These are phyloP conservation scores for Xylaria arbuscula DNA, from an alignment of 2,329 filamentous ascomycete species.

Conservation along the genomic window DNA sequence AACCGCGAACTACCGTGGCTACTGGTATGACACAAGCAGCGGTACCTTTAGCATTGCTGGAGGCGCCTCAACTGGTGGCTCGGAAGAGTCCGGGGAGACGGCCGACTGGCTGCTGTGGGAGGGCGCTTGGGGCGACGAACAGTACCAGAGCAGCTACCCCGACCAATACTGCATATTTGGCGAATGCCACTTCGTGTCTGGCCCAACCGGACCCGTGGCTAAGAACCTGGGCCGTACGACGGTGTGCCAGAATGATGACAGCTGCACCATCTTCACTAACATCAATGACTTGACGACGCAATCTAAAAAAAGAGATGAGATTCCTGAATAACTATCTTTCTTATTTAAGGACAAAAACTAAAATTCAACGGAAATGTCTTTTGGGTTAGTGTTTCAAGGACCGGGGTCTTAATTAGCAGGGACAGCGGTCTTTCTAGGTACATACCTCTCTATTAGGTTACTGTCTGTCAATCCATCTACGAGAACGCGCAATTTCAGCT, in stretches of 20 bases:
- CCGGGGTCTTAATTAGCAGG: no score
- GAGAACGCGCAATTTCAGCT: no score
- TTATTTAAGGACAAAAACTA: neutral
- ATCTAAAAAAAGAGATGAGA: slow-evolving; percentile 17
- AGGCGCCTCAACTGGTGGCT: slow-evolving; percentile 25
- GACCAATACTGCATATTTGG: slow-evolving; percentile 32
- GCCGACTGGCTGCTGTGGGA: slow-evolving; percentile 27
- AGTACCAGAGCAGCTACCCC: slow-evolving; percentile 25
- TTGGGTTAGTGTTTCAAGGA: no score
- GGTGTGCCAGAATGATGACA: slow-evolving; percentile 30
- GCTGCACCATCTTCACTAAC: slow-evolving; percentile 31
- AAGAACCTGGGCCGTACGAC: slow-evolving; percentile 34
- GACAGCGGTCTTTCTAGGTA: no score
- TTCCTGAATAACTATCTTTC: neutral
- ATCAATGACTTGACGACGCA: slow-evolving; percentile 31
- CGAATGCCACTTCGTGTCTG: slow-evolving; percentile 29
- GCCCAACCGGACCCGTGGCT: slow-evolving; percentile 33
- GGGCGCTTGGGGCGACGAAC: slow-evolving; percentile 31
- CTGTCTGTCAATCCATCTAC: no score
- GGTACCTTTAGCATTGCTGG: slow-evolving; percentile 29
- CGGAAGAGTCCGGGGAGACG: slow-evolving; percentile 26
- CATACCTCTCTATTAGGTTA: no score
- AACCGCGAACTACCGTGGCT: slow-evolving; percentile 33
- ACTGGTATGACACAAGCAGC: slow-evolving; percentile 30
- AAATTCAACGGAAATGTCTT: neutral